phyloP scores from a whole-genome alignment of 805 yeast species.

The Ogataea paradorogensis region DNA sequence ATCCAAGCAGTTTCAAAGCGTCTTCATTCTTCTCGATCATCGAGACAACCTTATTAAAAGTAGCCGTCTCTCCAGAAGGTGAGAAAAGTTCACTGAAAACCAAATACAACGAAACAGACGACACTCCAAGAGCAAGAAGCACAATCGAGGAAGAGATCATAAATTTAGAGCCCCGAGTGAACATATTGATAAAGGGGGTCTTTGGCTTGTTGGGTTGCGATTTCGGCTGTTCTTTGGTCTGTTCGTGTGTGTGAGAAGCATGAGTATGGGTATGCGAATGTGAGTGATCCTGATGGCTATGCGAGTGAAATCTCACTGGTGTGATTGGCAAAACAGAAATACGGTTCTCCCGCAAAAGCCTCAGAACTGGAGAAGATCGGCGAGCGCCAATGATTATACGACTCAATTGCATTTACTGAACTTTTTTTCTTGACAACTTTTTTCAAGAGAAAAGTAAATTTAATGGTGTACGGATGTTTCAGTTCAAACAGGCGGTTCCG shows the following conservation, averaged over 20 bases:
- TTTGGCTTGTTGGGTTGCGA: conserved; percentile 22
- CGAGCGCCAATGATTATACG: neutral
- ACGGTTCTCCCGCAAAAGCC: neutral
- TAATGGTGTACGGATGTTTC: conserved; percentile 1
- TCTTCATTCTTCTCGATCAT: conserved; percentile 65
- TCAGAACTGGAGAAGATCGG: neutral
- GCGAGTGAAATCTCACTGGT: conserved; percentile 5
- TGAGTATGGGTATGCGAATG: conserved; percentile 5
- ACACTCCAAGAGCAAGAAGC: conserved; percentile 64
- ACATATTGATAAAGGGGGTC: conserved; percentile 39
- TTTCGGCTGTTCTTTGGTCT: conserved; percentile 1
- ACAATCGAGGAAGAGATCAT: conserved; percentile 60
- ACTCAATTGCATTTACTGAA: neutral
- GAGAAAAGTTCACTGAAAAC: conserved; percentile 76
- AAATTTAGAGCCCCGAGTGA: conserved; percentile 59
- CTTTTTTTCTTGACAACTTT: conserved; percentile 1
- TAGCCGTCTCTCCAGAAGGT: conserved; percentile 88
- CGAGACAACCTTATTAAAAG: conserved; percentile 82
- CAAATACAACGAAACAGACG: conserved; percentile 67
- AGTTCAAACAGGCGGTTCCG: too few relatives aligned
- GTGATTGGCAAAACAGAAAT: neutral
- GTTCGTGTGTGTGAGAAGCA: conserved; percentile 7
- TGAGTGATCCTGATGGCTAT: conserved; percentile 5
- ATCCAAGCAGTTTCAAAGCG: conserved; percentile 54
- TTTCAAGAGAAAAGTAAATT: neutral